Conservation (phyloP, 768 basidiomycete species). For the Termitomyces sp. region DNA sequence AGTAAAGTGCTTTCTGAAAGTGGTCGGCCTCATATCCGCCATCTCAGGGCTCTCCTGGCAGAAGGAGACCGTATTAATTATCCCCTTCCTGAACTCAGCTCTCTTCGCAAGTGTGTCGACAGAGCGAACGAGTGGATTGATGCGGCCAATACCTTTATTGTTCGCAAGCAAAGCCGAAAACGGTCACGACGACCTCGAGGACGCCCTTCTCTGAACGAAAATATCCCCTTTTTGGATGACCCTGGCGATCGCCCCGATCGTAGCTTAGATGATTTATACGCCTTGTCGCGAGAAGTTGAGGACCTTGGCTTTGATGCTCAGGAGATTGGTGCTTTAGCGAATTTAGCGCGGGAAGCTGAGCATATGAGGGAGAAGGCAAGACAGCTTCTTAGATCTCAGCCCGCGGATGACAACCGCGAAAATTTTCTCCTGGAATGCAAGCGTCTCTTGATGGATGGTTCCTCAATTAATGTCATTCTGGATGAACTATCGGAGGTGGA, state of each 20-base stretch:
- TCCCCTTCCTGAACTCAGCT: conserved; percentile 61
- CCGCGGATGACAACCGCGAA: conserved; percentile 40
- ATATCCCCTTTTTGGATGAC: conserved; percentile 36
- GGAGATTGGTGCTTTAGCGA: conserved; percentile 57
- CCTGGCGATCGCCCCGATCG: conserved; percentile 67
- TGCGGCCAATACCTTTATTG: conserved; percentile 68
- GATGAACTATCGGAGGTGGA: conserved; percentile 76
- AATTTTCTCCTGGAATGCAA: conserved; percentile 66
- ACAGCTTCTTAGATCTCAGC: conserved; percentile 38
- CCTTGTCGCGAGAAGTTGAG: conserved; percentile 66
- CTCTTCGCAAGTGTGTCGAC: conserved; percentile 73
- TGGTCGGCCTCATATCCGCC: conserved; percentile 66
- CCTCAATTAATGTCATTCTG: conserved; percentile 76
- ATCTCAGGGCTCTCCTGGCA: conserved; percentile 73
- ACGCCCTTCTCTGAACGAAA: conserved; percentile 40
- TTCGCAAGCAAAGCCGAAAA: conserved; percentile 76
- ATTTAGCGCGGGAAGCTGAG: conserved; percentile 58
- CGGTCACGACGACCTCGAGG: conserved; percentile 62
- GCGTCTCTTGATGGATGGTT: conserved; percentile 60
- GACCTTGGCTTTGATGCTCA: conserved; percentile 78
- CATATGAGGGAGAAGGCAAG: conserved; percentile 53
- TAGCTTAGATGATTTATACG: conserved; percentile 63
- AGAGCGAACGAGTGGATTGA: conserved; percentile 89
- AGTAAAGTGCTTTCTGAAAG: conserved; percentile 61
- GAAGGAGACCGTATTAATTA: conserved; percentile 87